These are phyloP conservation scores for Pichia insulana DNA, from an alignment of 805 yeast species.

Conservation along the genomic window DNA sequence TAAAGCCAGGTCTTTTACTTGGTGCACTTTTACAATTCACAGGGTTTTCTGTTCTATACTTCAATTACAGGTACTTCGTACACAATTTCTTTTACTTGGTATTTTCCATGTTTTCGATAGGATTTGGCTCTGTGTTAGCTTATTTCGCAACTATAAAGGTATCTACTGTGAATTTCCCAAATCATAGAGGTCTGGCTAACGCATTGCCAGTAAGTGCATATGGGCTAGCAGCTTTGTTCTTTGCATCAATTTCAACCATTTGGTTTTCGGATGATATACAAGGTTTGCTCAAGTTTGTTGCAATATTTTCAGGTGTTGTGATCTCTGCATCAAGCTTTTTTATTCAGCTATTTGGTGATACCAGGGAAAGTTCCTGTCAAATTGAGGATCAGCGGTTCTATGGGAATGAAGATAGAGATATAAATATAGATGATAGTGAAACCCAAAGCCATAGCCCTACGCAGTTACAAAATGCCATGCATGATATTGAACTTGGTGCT, in stretches of 20 bases:
- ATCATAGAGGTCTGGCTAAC: slow-evolving; percentile 61
- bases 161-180: slow-evolving; percentile 57
- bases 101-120: slow-evolving; percentile 43
- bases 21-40: slow-evolving; percentile 48
- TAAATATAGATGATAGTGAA: not conserved
- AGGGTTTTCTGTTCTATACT: slow-evolving; percentile 46
- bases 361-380: not conserved
- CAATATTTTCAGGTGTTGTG: slow-evolving; percentile 40
- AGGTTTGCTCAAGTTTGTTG: slow-evolving; percentile 47
- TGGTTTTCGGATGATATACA: slow-evolving; percentile 45
- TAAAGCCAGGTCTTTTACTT: slow-evolving; percentile 40
- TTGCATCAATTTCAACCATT: slow-evolving; percentile 47
- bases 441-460: too few relatives aligned
- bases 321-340: slow-evolving; percentile 39
- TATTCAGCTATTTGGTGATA: slow-evolving; percentile 26
- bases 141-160: slow-evolving; percentile 53
- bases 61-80: slow-evolving; percentile 34
- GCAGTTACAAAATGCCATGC: too few relatives aligned
- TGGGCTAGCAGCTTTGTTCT: slow-evolving; percentile 63
- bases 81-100: slow-evolving; percentile 36
- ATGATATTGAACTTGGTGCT: slow-evolving; percentile 17
- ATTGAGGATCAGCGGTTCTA: too few relatives aligned
- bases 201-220: slow-evolving; percentile 60
- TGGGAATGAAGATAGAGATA: slow-evolving; percentile 1
- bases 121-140: slow-evolving; percentile 56